Base-by-base conservation (phyloP, 176 grass and related monocot genomes). In the Eremochloa ophiuroides region DNA sequence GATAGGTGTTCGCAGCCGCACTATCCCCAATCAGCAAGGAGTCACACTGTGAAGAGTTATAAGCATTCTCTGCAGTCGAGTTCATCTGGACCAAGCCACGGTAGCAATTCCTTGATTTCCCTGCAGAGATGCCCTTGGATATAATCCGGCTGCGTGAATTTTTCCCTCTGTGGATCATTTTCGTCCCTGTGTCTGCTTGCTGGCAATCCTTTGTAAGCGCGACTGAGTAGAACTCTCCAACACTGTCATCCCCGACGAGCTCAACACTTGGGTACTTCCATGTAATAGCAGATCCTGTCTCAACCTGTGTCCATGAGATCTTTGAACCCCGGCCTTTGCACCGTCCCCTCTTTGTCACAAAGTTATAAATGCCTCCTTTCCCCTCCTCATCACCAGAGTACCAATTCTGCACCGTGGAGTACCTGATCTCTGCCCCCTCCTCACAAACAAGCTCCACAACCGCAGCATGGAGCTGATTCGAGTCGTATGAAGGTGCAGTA, bases 291-390 rank as follows among this genome's bases (percentile, higher is more conserved):
- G 93, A 99, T 20, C 96, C 96, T 29, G 96, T 99, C 77, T 99
- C 96, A 62, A 99, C 96, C 81, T 99, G 96, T 20, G 96, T 93
- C 93, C 96, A 99, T 56, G 96, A 99, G 41, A 99, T 99, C 70
- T 91, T 94, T 0, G 93, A 95, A 11, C 82, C 82, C 28, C 83
- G 81, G 8, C 96, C 93, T 30, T 88, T 90, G 79, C 91, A 99
- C 8, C 89, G 73, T 4, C 96, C 96, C 62, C 96, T 95, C 78
- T 99, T 99, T 3, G 96, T 99, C 8, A 99, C 93, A 66, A 99
- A 99, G 78, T 99, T 99, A 83, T 99, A 99, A 41, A 99, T 93
- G 30, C 96, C 96, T 9, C 93, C 91, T 13, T 51, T 93, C 7
- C 96, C 93, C 65, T 99, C 82, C 58, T 88, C 92, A 80, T 99